A percentile compares a stretch with the other conserved stretches of the same genome.
Evolutionary conservation across 2,329 filamentous ascomycete genomes (phyloP).

Genomic region (Cytospora leucostoma): DNA sequence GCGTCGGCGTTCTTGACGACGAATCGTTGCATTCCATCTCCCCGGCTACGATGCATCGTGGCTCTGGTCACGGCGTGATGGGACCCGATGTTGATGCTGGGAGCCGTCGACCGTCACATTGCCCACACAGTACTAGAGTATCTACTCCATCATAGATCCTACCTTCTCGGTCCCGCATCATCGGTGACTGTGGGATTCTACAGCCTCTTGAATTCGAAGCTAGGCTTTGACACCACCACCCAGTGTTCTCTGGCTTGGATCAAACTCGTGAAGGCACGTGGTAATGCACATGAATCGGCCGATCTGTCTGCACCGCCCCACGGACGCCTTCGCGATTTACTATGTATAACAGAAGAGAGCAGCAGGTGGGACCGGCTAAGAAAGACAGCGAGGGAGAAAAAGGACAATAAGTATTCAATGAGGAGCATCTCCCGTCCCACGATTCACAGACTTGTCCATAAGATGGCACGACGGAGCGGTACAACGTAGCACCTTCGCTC

Average conservation of each 20-base stretch:
- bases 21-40: conserved; percentile 8
- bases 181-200: not conserved
- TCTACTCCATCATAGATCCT: not conserved
- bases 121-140: not conserved
- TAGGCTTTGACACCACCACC: not conserved
- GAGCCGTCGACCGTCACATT: conserved; percentile 17
- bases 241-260: not conserved
- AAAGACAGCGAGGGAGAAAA: too few relatives aligned
- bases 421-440: not conserved
- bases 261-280: conserved; percentile 4
- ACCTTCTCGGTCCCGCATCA: not conserved
- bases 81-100: conserved; percentile 20
- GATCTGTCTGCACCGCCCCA: conserved; percentile 3
- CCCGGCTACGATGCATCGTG: conserved; percentile 9
- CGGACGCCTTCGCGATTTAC: not conserved
- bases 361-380: too few relatives aligned
- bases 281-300: conserved; percentile 7
- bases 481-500: not conserved
- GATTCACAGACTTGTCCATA: not conserved
- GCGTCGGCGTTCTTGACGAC: conserved; percentile 1
- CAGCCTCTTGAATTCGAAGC: not conserved
- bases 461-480: not conserved
- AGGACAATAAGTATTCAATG: not conserved
- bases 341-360: too few relatives aligned
- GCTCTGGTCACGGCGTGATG: conserved; percentile 8